These are phyloP conservation scores for Thielaviopsis musarum DNA, from an alignment of 2,329 filamentous ascomycete species.

Conservation along the genomic window DNA sequence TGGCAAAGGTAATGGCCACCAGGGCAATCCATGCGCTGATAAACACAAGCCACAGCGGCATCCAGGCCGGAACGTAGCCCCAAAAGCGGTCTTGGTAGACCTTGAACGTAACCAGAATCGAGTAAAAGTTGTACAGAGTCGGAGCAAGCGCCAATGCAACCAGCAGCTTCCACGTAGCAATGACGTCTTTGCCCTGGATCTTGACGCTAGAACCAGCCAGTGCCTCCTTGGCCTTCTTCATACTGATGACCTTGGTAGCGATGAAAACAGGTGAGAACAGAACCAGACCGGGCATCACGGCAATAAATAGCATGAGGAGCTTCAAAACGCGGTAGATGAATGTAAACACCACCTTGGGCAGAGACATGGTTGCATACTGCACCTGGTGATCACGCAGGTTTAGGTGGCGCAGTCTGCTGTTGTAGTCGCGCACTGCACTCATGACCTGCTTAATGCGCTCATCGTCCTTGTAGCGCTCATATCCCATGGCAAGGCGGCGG, in stretches of 20 bases:
- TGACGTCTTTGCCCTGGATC: constrained; percentile 72
- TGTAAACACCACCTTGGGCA: constrained; percentile 55
- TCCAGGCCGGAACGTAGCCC: constrained; percentile 63
- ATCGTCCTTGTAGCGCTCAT: constrained; percentile 83
- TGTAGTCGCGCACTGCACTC: constrained; percentile 66
- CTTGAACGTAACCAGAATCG: constrained; percentile 55
- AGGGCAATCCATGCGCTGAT: constrained; percentile 64
- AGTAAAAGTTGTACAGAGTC: constrained; percentile 68
- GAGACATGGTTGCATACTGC: constrained; percentile 72
- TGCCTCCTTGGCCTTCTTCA: constrained; percentile 66
- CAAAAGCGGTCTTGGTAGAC: constrained; percentile 67
- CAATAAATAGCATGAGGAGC: constrained; percentile 57
- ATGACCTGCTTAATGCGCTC: constrained; percentile 63
- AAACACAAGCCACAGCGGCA: constrained; percentile 65
- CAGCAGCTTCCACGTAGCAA: constrained; percentile 86
- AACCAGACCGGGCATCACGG: constrained; percentile 69
- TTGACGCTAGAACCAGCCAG: constrained; percentile 78
- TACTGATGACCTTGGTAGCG: constrained; percentile 65
- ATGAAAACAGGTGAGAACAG: constrained; percentile 84
- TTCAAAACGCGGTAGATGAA: constrained; percentile 69
- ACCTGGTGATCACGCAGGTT: constrained; percentile 90
- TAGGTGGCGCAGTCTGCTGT: constrained; percentile 68
- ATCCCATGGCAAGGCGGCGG: constrained; percentile 75
- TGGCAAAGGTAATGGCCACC: constrained; percentile 77
- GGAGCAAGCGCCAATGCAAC: constrained; percentile 76